These are phyloP conservation scores for Stephanodiscus minutulus DNA, from an alignment of 108 stramenopile species.

Conservation along the genomic window DNA sequence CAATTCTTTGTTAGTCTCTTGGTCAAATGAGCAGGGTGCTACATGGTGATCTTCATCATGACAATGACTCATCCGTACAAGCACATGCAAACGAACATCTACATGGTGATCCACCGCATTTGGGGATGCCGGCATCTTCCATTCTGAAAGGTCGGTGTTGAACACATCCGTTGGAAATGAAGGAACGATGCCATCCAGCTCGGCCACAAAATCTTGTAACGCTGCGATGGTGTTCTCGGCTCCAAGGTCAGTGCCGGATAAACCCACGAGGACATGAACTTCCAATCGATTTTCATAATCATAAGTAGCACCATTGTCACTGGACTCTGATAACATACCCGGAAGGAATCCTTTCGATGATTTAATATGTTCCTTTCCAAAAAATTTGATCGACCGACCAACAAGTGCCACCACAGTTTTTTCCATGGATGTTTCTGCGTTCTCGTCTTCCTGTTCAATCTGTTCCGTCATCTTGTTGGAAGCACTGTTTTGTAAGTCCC, in stretches of 20 bases:
- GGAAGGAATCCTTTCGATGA: constrained; percentile 12
- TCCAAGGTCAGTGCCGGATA: constrained; percentile 28
- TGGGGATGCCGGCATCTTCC: constrained; percentile 1
- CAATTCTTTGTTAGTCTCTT: constrained; percentile 4
- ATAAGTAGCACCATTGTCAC: constrained; percentile 8
- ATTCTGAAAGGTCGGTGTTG: constrained; percentile 8
- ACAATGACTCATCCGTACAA: constrained; percentile 25
- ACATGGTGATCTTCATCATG: background rate
- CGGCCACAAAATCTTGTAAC: constrained; percentile 21
- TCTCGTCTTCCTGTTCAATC: constrained; percentile 14
- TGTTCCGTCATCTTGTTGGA: no score
- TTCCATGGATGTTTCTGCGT: constrained; percentile 16
- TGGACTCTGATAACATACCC: background rate
- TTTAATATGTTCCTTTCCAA: constrained; percentile 29
- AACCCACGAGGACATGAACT: constrained; percentile 35
- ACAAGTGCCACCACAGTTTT: constrained; percentile 38
- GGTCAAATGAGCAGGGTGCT: constrained; percentile 23
- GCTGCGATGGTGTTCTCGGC: constrained; percentile 25
- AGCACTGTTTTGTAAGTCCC: constrained; percentile 4
- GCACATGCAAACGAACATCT: constrained; percentile 40
- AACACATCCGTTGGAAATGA: constrained; percentile 26
- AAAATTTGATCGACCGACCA: constrained; percentile 33
- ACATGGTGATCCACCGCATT: constrained; percentile 26
- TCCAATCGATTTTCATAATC: constrained; percentile 46
- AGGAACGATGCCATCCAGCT: constrained; percentile 45